These are phyloP conservation scores for Diphasiastrum complanatum DNA, from an alignment of 83 land plant species.

Conservation along the genomic window DNA sequence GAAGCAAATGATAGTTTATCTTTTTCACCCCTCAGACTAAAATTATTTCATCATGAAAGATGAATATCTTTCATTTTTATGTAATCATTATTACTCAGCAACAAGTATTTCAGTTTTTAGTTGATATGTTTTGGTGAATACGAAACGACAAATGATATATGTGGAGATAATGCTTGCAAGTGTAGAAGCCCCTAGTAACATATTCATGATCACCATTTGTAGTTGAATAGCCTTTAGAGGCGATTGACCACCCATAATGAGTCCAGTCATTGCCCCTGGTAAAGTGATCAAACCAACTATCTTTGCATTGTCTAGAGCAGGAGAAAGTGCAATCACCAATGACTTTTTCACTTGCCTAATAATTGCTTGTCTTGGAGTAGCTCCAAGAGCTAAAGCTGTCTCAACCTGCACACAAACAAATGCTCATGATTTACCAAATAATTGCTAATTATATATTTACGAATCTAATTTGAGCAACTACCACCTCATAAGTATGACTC, in stretches of 20 bases:
- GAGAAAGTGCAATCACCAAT: constrained; percentile 25
- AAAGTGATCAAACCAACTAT: constrained; percentile 30
- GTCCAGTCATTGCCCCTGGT: constrained; percentile 38
- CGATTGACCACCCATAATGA: constrained; percentile 36
- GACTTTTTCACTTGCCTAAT: constrained; percentile 23
- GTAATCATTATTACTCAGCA: constrained; percentile 28
- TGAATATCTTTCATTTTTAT: no score
- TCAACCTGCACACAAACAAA: constrained; percentile 17
- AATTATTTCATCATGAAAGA: no score
- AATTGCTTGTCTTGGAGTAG: constrained; percentile 34
- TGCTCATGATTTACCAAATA: background rate
- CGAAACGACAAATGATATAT: constrained; percentile 33
- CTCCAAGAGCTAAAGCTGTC: constrained; percentile 32
- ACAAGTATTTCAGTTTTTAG: constrained; percentile 20
- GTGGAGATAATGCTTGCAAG: constrained; percentile 28
- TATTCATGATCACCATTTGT: constrained; percentile 32
- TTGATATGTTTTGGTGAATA: constrained; percentile 31
- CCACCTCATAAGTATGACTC: background rate
- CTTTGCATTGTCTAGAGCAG: constrained; percentile 28
- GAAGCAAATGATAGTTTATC: no score
- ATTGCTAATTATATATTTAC: no score
- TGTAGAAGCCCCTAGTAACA: constrained; percentile 32
- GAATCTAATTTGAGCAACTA: no score
- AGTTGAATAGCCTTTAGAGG: constrained; percentile 31
- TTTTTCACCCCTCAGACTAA: no score